Evolutionary conservation across 2,329 filamentous ascomycete genomes (phyloP), one percentile per base, ranked within the genome.

Genomic region (Aspergillus glaucus): DNA sequence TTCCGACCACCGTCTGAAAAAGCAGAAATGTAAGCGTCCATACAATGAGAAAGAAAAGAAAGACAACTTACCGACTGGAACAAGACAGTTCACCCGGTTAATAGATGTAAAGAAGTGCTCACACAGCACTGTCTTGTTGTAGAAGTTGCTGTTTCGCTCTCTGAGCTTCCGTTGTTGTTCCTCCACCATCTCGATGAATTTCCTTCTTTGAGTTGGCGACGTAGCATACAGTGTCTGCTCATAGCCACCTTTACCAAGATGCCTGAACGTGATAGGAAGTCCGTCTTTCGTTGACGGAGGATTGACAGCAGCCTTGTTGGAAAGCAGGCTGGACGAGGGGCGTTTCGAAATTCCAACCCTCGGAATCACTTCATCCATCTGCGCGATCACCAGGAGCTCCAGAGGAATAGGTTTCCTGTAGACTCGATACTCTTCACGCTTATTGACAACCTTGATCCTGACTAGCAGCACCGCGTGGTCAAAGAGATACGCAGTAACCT

Each of bases 141-240:
- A 86, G 62, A 86, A 84, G 59, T 84, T 85, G 69, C 82, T 85
- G 50, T 74, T 75, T 42, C 82, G 74, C 58, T 91, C 86, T 55
- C 90, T 82, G 50, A 98, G 78, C 53, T 87, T 87, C 60, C 88
- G 84, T 68, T 98, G 94, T 57, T 95, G 90, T 44, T 84, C 80
- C 62, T 95, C 89, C 60, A 98, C 96, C 62, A 88, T 85, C 71
- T 98, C 91, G 65, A 98, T 89, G 86, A 93, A 98, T 71, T 97
- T 98, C 67, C 92, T 88, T 50, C 93, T 81, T 22, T 89, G 88
- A 7, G 88, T 86, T 58, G 88, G 85, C 50, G 88, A 94, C 8
- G 86, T 84, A 43, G 90, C 92, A 68, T 86, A 97, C 4, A 98
- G 78, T 3, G 91, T 93, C 61, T 90, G 75, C 66, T 96, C 92